phyloP scores from a whole-genome alignment of 768 basidiomycete genomes.

The Saitozyma sp. region DNA sequence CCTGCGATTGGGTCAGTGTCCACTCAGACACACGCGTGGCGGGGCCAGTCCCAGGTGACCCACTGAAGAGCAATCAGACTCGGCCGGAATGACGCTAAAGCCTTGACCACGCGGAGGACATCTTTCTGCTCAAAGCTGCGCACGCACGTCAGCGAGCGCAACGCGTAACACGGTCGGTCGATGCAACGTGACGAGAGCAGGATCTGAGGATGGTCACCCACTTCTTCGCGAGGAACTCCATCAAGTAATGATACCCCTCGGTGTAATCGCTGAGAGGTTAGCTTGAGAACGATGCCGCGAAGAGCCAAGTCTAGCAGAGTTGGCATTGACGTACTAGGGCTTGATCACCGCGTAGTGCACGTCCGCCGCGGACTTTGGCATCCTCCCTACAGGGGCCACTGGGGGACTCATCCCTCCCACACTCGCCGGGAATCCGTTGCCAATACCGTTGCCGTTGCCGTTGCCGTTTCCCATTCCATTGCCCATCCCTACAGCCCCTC shows the following conservation, averaged over 20 bases:
- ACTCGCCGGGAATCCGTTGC: too few relatives aligned
- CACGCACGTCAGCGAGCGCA: conserved; percentile 54
- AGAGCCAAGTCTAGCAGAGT: background rate
- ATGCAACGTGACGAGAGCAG: background rate
- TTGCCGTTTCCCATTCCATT: too few relatives aligned
- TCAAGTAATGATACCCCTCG: conserved; percentile 92
- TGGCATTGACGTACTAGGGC: conserved; percentile 60
- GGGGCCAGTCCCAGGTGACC: conserved; percentile 10
- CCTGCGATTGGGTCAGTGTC: conserved; percentile 36
- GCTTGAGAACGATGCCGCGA: background rate
- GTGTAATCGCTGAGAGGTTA: conserved; percentile 67
- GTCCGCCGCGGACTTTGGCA: conserved; percentile 52
- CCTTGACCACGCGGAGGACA: conserved; percentile 88
- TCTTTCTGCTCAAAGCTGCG: conserved; percentile 84
- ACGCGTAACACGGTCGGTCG: background rate
- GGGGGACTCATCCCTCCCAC: too few relatives aligned
- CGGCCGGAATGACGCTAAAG: conserved; percentile 92
- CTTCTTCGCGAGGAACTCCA: conserved; percentile 77
- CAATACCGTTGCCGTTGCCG: too few relatives aligned
- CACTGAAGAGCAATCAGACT: conserved; percentile 88
- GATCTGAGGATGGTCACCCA: conserved; percentile 54
- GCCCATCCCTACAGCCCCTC: too few relatives aligned
- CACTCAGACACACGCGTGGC: background rate
- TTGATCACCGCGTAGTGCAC: conserved; percentile 66
- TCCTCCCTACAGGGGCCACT: background rate